Percentiles rank a stretch among this genome's conserved stretches.
phyloP scores from a whole-genome alignment of 768 basidiomycete genomes.

The Naganishia randhawae region DNA sequence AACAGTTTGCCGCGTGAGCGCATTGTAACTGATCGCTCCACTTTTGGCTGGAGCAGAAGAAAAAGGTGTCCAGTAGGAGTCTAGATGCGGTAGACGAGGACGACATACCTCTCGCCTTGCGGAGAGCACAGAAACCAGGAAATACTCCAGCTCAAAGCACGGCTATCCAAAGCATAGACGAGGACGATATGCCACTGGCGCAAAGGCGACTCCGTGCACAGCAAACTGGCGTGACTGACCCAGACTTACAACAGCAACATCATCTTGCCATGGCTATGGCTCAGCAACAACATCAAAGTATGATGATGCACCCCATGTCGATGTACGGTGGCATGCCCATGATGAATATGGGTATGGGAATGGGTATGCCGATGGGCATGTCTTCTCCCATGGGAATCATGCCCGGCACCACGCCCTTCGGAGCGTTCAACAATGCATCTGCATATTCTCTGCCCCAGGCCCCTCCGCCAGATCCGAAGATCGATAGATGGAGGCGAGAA shows the following conservation, averaged over 20 bases:
- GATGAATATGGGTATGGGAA: slow-evolving; percentile 16
- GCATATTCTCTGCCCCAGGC: slow-evolving; percentile 17
- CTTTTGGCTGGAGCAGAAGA: not conserved
- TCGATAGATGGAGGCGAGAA: slow-evolving; percentile 29
- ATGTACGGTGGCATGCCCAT: slow-evolving; percentile 23
- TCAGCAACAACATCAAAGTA: slow-evolving; percentile 28
- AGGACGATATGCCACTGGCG: slow-evolving; percentile 43
- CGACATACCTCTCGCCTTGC: slow-evolving; percentile 41
- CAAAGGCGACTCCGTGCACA: slow-evolving; percentile 40
- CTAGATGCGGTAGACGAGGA: slow-evolving; percentile 41
- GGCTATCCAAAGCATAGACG: slow-evolving; percentile 17
- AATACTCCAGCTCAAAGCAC: not conserved
- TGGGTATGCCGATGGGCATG: slow-evolving; percentile 33
- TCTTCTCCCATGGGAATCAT: slow-evolving; percentile 21
- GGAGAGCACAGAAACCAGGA: slow-evolving; percentile 29
- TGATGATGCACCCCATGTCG: slow-evolving; percentile 33
- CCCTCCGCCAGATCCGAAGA: slow-evolving; percentile 23
- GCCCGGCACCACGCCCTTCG: not conserved
- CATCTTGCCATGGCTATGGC: slow-evolving; percentile 18
- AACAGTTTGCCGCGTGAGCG: not conserved
- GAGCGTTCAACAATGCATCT: slow-evolving; percentile 21
- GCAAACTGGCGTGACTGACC: slow-evolving; percentile 6
- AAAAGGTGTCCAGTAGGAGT: slow-evolving; percentile 13
- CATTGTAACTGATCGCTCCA: not conserved
- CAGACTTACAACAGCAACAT: slow-evolving; percentile 24